Percentiles rank a stretch among this genome's conserved stretches.
phyloP scores from a whole-genome alignment of 306 rosid genomes.

The Cicer judaicum region DNA sequence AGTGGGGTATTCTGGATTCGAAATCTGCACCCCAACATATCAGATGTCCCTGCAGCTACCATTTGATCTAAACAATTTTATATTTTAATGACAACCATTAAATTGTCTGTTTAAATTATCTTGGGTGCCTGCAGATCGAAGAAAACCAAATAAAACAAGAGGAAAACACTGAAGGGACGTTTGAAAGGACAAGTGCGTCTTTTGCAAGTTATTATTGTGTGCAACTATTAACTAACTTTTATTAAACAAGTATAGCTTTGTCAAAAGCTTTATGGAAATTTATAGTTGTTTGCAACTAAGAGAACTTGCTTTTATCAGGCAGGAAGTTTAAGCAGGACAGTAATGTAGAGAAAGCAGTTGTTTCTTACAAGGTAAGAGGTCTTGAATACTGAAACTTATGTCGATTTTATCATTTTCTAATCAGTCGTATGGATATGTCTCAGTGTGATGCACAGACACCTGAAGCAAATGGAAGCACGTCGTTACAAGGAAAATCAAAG shows the following conservation, averaged over 20 bases:
- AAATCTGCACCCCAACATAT: no score
- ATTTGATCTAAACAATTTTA: slow-evolving; percentile 7
- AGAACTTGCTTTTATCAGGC: slow-evolving; percentile 55
- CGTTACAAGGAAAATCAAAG: slow-evolving; percentile 77
- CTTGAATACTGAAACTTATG: slow-evolving; percentile 33
- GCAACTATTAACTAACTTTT: slow-evolving; percentile 24
- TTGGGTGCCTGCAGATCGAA: slow-evolving; percentile 63
- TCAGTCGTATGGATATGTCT: slow-evolving; percentile 40
- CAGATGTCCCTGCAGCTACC: no score
- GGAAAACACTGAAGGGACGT: slow-evolving; percentile 64
- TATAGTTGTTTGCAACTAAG: slow-evolving; percentile 40
- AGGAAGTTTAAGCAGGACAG: slow-evolving; percentile 58
- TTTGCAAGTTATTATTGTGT: slow-evolving; percentile 35
- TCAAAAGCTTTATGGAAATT: slow-evolving; percentile 28
- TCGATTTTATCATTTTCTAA: slow-evolving; percentile 40
- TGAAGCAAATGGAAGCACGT: slow-evolving; percentile 66
- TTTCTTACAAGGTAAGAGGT: slow-evolving; percentile 73
- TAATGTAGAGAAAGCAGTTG: slow-evolving; percentile 77
- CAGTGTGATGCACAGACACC: slow-evolving; percentile 63
- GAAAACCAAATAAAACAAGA: slow-evolving; percentile 65
- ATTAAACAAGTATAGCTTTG: slow-evolving; percentile 2
- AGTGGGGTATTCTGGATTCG: no score
- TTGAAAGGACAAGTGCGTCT: slow-evolving; percentile 33
- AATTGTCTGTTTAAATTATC: slow-evolving; percentile 44
- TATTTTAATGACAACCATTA: slow-evolving; percentile 4